Base-by-base conservation (phyloP, 2,329 filamentous ascomycete species). In the Colletotrichum cereale region DNA sequence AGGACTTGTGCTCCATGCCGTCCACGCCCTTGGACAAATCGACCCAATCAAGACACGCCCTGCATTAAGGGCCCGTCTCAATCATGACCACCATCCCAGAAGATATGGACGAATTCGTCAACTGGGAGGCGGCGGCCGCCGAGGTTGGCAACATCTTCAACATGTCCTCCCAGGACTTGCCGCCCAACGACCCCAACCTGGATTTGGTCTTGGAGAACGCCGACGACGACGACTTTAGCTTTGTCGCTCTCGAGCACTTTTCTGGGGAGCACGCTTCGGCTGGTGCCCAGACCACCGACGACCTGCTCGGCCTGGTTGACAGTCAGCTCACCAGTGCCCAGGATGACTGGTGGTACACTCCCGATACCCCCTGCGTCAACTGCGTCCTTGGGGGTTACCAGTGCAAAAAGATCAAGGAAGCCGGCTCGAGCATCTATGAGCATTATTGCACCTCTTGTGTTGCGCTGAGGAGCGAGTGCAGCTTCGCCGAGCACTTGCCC, bases 401-500 rank as follows among this genome's bases (percentile, higher is more conserved):
- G 52, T 91, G 89, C 84, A 91, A 91, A 79, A 84, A 83, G 42
- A 88, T 91, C 70, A 80, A 84, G 42, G 89, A 91, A 79, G 89
- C 55, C n/a, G 31, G 55, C n/a, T 57, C 55, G 36, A 57, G 88
- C 85, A 82, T 84, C 75, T 86, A 87, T 77, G 87, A 85, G 79
- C 87, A 88, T 71, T 90, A 88, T 74, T 91, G 89, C 76, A 91
- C 89, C 38, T 89, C 85, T 75, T 91, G 89, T 75, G 88, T 91
- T 56, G 89, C 89, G 18, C 80, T 91, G 42, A 83, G 84, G n/a
- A 82, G 86, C 74, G 83, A 86, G 47, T 91, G 89, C 79, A 91
- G 88, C 79, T 87, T 90, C 73, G 87, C 5, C 78, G 40, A 61
- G 38, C 68, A 67, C 14, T 29, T 52, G 36, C 52, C 66, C 21